Base-by-base conservation (phyloP, 305 asterid genomes). In the Ilex paraguariensis region DNA sequence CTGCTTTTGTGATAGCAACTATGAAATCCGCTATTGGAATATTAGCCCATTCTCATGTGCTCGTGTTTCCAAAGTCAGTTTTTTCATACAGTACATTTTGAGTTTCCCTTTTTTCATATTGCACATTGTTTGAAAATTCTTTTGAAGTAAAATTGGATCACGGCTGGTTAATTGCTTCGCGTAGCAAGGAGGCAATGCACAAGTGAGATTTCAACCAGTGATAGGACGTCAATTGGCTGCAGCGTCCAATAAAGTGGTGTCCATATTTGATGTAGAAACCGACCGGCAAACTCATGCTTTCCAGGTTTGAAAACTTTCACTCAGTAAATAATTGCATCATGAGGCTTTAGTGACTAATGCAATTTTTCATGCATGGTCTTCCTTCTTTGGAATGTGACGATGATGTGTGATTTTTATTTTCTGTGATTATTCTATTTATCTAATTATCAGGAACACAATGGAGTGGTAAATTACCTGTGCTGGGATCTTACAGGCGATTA, bases 151-250 rank as follows among this genome's bases (percentile, higher is more conserved):
- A 52, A 67, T 33, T 70, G n/a, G 36, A 67, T 56, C 51, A 56
- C 6, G 57, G 44, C 16, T 60, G 62, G 33, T 62, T 30, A 40
- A 39, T 70, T 77, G 65, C 60, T 56, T 56, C 70, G 68, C 70
- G 66, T 68, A 90, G 97, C 97, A 94, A 88, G 90, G 87, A 71
- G 98, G 97, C 74, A 84, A 83, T 60, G 87, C 95, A 6, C 99
- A 91, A 77, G 98, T 91, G 75, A 86, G 99, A 71, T 94, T 94
- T 77, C 98, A 91, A 62, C 95, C 99, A 62, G 50, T 62, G 60
- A 77, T 79, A 13, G 99, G 98, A 59, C 88, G 83, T 57, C 69
- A 81, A 60, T 72, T 94, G 72, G 99, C 99, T 57, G 97, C 98
- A 8, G 97, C 99, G 46, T 83, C 97, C 16, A 90, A 87, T 61